These are phyloP conservation scores for Noccaea caerulescens DNA, from an alignment of 345 rosid species.

Conservation along the genomic window DNA sequence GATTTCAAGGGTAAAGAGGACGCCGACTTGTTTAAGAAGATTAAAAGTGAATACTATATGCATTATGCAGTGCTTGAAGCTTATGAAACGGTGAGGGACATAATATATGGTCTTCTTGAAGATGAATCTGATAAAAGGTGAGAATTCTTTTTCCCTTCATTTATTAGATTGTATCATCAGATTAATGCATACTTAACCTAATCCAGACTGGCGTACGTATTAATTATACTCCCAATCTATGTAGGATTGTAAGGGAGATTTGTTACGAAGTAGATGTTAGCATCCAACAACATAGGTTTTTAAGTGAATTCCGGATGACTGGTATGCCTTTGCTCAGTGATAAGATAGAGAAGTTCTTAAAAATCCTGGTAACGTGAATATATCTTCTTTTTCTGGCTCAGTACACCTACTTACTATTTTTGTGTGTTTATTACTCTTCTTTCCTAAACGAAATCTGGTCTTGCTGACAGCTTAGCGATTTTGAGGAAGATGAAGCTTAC, in stretches of 20 bases:
- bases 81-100: slow-evolving; percentile 71
- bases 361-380: slow-evolving; percentile 60
- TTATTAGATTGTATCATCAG: slow-evolving; percentile 1
- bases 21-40: slow-evolving; percentile 74
- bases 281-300: slow-evolving; percentile 54
- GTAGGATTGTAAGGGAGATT: slow-evolving; percentile 63
- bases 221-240: slow-evolving; percentile 31
- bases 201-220: slow-evolving; percentile 4
- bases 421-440: slow-evolving; percentile 1
- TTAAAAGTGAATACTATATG: slow-evolving; percentile 73
- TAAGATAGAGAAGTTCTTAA: slow-evolving; percentile 76
- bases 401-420: background rate
- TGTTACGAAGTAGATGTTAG: slow-evolving; percentile 58
- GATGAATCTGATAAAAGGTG: slow-evolving; percentile 71
- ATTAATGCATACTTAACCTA: slow-evolving; percentile 28
- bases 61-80: slow-evolving; percentile 76
- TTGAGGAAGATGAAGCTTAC: slow-evolving; percentile 48
- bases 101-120: slow-evolving; percentile 65
- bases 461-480: slow-evolving; percentile 55
- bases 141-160: slow-evolving; percentile 21
- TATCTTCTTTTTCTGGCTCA: background rate
- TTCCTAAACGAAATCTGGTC: slow-evolving; percentile 28
- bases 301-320: slow-evolving; percentile 65
- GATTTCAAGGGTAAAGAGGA: slow-evolving; percentile 83
- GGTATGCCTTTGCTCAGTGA: slow-evolving; percentile 80